Conservation (phyloP, 1,284 basidiomycete genomes). For the Melampsora larici-populina region DNA sequence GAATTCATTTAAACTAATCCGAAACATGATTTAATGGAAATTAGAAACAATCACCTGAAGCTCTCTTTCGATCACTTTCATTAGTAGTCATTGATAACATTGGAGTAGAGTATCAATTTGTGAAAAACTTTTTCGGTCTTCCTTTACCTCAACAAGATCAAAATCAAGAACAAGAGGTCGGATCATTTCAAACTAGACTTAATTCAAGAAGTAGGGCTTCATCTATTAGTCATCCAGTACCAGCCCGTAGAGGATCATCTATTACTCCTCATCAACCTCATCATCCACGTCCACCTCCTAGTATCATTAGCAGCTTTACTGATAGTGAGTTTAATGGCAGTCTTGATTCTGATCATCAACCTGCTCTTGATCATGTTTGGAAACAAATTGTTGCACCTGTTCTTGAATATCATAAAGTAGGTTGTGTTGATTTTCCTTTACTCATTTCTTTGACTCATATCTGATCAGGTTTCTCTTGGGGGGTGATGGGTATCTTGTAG, state of each 20-base stretch:
- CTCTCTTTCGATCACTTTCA: conserved; percentile 73
- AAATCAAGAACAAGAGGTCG: neutral
- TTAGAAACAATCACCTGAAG: conserved; percentile 78
- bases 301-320: conserved; percentile 47
- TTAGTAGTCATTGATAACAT: conserved; percentile 90
- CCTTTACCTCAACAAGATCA: conserved; percentile 43
- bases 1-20: neutral
- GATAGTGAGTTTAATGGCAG: conserved; percentile 57
- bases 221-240: too few relatives aligned
- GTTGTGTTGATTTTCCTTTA: conserved; percentile 45
- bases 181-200: neutral
- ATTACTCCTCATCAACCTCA: conserved; percentile 2
- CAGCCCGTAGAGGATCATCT: too few relatives aligned
- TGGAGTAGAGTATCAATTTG: conserved; percentile 80
- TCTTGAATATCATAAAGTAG: conserved; percentile 72
- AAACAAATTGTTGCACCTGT: conserved; percentile 86
- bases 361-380: conserved; percentile 63
- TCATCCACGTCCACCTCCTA: conserved; percentile 32
- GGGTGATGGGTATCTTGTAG: too few relatives aligned
- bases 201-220: conserved; percentile 13
- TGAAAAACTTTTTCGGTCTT: conserved; percentile 70
- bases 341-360: conserved; percentile 56
- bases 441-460: neutral
- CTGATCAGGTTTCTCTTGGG: neutral
- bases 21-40: conserved; percentile 32